Base-by-base conservation (phyloP, 345 rosid genomes). In the Orychophragmus violaceus region DNA sequence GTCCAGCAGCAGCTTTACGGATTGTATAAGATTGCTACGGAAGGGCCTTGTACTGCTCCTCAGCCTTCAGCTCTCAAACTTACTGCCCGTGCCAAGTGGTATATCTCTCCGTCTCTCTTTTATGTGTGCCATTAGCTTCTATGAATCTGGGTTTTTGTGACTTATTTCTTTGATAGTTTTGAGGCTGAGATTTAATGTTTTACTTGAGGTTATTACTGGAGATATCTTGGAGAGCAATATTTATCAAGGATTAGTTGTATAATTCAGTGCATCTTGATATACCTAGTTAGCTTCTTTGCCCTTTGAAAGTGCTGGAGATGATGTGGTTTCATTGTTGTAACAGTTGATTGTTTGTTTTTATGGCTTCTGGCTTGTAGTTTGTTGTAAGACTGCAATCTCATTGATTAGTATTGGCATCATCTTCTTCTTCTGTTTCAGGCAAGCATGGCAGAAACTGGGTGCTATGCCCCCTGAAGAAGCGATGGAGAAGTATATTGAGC, bases 381-480 rank as follows among this genome's bases (percentile, higher is more conserved):
- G 22, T 21, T 57, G 24, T 23, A 23, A 39, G 66, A 9, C 6
- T 52, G 68, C 11, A 51, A 8, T 52, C 14, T 56, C 23, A 49
- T 28, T 64, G 19, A 35, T 45, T 63, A 2, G 0, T 32, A 29
- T 42, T 54, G 1, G 16, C 27, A 17, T 62, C 16, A 21, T 64
- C 28, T 50, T 72, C 17, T 33, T 53, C 9, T 39, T 39, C 8
- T 56, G 1, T 74, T 12, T 61, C 71, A 94, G 99, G 99, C 89
- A 88, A 78, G 96, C 97, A 42, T 94, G 99, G 97, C 81, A 85
- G 69, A 87, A 94, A 70, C 72, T 94, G 79, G 97, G 99, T 73
- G 91, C 88, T 52, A 82, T 94, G 96, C 89, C 99, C 37, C 84
- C 97, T 32, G 99, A 94, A 76, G 99, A 88, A 53, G 97, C 99